Evolutionary conservation across 192 early-diverging fungal species (phyloP).

Genomic region (Coemansia sp.): DNA sequence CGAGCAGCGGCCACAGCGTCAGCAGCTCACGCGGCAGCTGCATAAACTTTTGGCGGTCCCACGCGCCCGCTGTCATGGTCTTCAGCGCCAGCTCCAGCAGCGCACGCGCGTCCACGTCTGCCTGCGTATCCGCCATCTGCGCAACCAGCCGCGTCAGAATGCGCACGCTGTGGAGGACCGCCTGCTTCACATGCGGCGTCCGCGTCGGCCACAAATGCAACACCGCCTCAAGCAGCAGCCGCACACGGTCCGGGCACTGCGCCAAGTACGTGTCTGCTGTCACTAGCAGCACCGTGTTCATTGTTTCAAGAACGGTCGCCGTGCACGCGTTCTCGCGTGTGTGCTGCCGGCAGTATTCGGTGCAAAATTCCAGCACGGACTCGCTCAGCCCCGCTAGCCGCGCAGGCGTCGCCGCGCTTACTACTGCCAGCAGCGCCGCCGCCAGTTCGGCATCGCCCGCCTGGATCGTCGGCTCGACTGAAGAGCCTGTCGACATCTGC

Average conservation of each 20-base stretch:
- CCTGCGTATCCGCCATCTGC: not conserved
- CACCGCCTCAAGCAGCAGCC: constrained; percentile 17
- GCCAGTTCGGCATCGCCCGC: constrained; percentile 38
- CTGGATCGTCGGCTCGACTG: constrained; percentile 2
- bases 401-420: constrained; percentile 21
- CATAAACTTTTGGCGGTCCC: constrained; percentile 47
- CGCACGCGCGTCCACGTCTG: constrained; percentile 6
- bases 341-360: constrained; percentile 34
- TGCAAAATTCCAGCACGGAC: constrained; percentile 34
- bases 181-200: constrained; percentile 16
- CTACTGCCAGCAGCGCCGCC: constrained; percentile 19
- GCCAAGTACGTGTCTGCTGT: constrained; percentile 19
- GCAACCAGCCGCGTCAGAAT: constrained; percentile 29
- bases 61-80: constrained; percentile 28
- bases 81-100: constrained; percentile 36
- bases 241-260: constrained; percentile 5
- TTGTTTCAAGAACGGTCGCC: constrained; percentile 23
- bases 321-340: constrained; percentile 33
- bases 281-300: constrained; percentile 17
- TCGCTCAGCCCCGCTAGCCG: constrained; percentile 12
- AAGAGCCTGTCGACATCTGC: constrained; percentile 6
- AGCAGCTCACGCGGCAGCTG: constrained; percentile 32
- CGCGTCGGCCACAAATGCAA: constrained; percentile 45
- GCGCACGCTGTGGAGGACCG: constrained; percentile 31
- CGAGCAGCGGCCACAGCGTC: constrained; percentile 24